These are phyloP conservation scores for Hygrocybe punicea DNA, from an alignment of 768 basidiomycete genomes.

Conservation along the genomic window DNA sequence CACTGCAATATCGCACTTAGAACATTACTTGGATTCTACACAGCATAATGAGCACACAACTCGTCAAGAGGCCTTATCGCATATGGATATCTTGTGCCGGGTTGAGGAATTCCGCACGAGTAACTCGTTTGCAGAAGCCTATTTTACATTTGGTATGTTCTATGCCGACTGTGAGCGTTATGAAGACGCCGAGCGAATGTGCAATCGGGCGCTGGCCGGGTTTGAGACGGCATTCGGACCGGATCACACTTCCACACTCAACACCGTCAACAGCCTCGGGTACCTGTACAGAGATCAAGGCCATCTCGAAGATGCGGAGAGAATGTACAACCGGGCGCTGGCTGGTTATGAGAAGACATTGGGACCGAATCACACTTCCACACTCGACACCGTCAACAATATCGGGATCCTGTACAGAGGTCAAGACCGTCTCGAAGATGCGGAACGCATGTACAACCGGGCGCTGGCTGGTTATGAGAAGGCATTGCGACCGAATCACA, in stretches of 20 bases:
- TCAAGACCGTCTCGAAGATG: neutral
- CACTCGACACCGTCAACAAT: too few species aligned
- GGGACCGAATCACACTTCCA: too few species aligned
- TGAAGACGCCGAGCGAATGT: too few species aligned
- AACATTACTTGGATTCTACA: neutral
- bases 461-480: neutral
- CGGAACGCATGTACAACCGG: too few species aligned
- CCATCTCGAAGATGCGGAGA: too few species aligned
- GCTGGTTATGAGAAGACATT: too few species aligned
- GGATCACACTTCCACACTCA: neutral
- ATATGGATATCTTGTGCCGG: neutral
- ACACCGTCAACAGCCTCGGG: neutral
- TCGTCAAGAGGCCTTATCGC: neutral
- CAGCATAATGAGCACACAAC: neutral
- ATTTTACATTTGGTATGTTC: neutral
- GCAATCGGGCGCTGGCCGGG: neutral
- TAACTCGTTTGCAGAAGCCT: neutral
- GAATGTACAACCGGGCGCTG: too few species aligned
- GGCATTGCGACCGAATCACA: neutral
- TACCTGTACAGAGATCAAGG: too few species aligned
- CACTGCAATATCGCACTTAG: neutral
- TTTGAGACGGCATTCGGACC: neutral
- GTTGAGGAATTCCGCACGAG: neutral
- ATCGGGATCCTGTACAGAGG: too few species aligned
- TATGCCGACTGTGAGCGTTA: neutral